These are phyloP conservation scores for Ogataea henricii DNA, from an alignment of 805 yeast genomes.

Conservation along the genomic window DNA sequence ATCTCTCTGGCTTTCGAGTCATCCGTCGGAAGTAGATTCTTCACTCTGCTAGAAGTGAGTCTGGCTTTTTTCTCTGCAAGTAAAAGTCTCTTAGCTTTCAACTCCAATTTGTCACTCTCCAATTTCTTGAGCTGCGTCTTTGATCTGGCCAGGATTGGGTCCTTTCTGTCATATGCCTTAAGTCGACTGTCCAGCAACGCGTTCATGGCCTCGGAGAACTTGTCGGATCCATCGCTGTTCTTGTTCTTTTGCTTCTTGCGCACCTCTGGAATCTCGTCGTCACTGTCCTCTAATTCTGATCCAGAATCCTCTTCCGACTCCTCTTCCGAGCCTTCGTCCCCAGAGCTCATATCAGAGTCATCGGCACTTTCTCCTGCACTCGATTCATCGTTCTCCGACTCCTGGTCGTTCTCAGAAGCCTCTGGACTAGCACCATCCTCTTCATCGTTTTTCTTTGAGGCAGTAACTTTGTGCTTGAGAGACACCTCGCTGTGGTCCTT, in stretches of 20 bases:
- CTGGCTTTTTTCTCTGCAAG: conserved; percentile 69
- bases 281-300: conserved; percentile 6
- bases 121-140: conserved; percentile 70
- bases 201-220: conserved; percentile 79
- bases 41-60: conserved; percentile 67
- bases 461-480: conserved; percentile 1
- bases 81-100: conserved; percentile 73
- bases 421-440: background rate
- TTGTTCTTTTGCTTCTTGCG: conserved; percentile 53
- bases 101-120: conserved; percentile 80
- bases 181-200: conserved; percentile 83
- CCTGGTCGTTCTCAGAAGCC: conserved; percentile 37
- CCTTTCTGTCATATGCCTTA: conserved; percentile 85
- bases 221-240: conserved; percentile 69
- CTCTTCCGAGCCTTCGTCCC: conserved; percentile 5
- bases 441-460: background rate
- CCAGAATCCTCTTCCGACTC: conserved; percentile 22
- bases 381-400: background rate
- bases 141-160: conserved; percentile 86
- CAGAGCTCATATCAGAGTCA: conserved; percentile 11
- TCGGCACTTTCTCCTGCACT: conserved; percentile 2
- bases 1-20: conserved; percentile 47
- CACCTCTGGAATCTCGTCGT: conserved; percentile 35
- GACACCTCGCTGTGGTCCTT: background rate
- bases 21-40: conserved; percentile 64